Conservation (phyloP, 768 basidiomycete genomes). For the Collybia nuda region DNA sequence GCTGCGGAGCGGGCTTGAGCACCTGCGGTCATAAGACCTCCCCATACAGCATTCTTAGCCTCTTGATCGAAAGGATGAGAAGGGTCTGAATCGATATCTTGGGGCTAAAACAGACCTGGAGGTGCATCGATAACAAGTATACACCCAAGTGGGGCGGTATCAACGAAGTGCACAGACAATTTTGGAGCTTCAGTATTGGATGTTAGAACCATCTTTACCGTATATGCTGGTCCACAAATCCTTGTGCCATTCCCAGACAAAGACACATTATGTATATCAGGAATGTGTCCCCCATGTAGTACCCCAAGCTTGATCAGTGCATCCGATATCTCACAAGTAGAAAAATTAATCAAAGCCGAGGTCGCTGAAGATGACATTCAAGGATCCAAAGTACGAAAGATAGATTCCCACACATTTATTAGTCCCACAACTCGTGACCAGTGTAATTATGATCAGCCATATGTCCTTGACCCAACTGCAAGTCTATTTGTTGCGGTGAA, state of each 20-base stretch:
- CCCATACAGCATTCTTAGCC: slow-evolving; percentile 85
- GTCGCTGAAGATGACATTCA: slow-evolving; percentile 23
- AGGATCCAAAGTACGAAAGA: background rate
- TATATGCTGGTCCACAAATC: slow-evolving; percentile 80
- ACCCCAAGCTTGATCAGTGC: slow-evolving; percentile 80
- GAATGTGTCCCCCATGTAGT: slow-evolving; percentile 75
- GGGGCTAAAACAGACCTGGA: slow-evolving; percentile 43
- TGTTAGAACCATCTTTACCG: slow-evolving; percentile 75
- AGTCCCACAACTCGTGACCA: slow-evolving; percentile 1
- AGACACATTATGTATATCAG: slow-evolving; percentile 67
- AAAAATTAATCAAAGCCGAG: slow-evolving; percentile 33
- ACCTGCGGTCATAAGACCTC: slow-evolving; percentile 88
- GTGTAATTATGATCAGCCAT: too few species aligned
- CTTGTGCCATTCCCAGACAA: slow-evolving; percentile 31
- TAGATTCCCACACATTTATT: slow-evolving; percentile 18
- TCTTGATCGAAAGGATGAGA: slow-evolving; percentile 38
- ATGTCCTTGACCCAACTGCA: too few species aligned
- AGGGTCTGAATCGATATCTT: slow-evolving; percentile 12
- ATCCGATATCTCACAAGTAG: slow-evolving; percentile 86
- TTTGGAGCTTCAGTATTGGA: slow-evolving; percentile 62
- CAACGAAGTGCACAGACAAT: slow-evolving; percentile 76
- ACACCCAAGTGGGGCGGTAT: slow-evolving; percentile 62
- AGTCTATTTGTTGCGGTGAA: slow-evolving; percentile 1
- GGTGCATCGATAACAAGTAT: slow-evolving; percentile 79
- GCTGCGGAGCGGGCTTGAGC: slow-evolving; percentile 68